Conservation (phyloP, 257 asterid species). For the Coffea canephora region DNA sequence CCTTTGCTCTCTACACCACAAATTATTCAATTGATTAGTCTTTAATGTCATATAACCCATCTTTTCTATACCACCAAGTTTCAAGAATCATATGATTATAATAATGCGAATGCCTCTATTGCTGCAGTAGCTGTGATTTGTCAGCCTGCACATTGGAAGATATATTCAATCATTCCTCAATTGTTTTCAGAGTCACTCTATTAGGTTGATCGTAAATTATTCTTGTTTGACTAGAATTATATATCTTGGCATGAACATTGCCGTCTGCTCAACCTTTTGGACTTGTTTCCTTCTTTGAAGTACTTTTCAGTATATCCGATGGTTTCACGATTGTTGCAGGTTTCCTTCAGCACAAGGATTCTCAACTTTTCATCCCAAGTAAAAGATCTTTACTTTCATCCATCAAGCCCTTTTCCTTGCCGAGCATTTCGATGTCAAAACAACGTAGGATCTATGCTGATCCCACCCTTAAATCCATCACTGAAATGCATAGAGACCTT, state of each 20-base stretch:
- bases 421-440: slow-evolving; percentile 44
- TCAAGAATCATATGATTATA: slow-evolving; percentile 1
- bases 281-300: background rate
- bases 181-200: background rate
- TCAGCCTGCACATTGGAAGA: background rate
- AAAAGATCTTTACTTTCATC: slow-evolving; percentile 31
- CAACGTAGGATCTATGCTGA: slow-evolving; percentile 57
- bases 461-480: slow-evolving; percentile 51
- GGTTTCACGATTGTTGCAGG: slow-evolving; percentile 32
- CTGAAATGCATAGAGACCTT: slow-evolving; percentile 53
- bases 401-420: slow-evolving; percentile 31
- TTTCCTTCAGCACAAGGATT: slow-evolving; percentile 69
- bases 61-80: background rate
- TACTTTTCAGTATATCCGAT: background rate
- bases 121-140: background rate
- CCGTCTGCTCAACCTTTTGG: background rate
- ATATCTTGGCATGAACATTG: background rate
- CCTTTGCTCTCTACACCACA: background rate
- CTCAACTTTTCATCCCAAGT: slow-evolving; percentile 36
- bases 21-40: background rate
- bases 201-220: background rate
- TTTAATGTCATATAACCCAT: background rate
- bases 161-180: background rate
- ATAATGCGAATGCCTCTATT: background rate
- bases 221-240: background rate